Evolutionary conservation across 331 rosid genomes (phyloP).

Genomic region (Quercus phellos): DNA sequence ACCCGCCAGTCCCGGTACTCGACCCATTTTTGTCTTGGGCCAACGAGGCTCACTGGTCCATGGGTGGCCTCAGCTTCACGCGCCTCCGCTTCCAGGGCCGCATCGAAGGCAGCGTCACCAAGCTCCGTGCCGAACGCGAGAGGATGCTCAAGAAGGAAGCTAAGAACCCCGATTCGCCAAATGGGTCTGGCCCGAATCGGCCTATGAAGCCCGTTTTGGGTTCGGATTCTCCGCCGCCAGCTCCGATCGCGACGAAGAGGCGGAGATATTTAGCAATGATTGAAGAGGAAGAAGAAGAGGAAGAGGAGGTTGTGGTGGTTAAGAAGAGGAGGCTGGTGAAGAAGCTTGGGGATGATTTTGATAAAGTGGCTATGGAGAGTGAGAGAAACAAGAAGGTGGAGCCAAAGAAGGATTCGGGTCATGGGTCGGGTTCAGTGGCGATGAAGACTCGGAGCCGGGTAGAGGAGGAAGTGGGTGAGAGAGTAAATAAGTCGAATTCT

Average conservation of each 20-base stretch:
- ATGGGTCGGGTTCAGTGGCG: constrained; percentile 4
- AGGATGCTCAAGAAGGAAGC: constrained; percentile 19
- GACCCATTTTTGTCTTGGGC: constrained; percentile 70
- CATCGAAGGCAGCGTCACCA: constrained; percentile 66
- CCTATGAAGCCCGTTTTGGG: constrained; percentile 2
- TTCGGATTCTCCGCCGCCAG: constrained; percentile 57
- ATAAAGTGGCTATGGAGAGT: constrained; percentile 56
- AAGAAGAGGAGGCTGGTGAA: constrained; percentile 56
- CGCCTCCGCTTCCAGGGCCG: constrained; percentile 79
- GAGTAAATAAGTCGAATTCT: constrained; percentile 5
- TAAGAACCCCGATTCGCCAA: not conserved
- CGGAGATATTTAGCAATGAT: constrained; percentile 32
- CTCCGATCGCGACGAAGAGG: constrained; percentile 48
- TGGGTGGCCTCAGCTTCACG: constrained; percentile 76
- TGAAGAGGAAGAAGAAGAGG: constrained; percentile 25
- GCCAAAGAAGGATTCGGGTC: constrained; percentile 1
- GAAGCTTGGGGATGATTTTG: constrained; percentile 78
- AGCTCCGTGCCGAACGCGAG: constrained; percentile 59
- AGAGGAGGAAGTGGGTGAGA: constrained; percentile 30
- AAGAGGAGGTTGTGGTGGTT: constrained; percentile 9
- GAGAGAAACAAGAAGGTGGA: not conserved
- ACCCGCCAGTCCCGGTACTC: constrained; percentile 55
- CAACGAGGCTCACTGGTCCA: constrained; percentile 84
- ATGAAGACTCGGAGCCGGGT: constrained; percentile 28
- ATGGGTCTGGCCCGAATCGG: not conserved